phyloP scores from a whole-genome alignment of 805 yeast genomes.

The Starmerella etchellsii region DNA sequence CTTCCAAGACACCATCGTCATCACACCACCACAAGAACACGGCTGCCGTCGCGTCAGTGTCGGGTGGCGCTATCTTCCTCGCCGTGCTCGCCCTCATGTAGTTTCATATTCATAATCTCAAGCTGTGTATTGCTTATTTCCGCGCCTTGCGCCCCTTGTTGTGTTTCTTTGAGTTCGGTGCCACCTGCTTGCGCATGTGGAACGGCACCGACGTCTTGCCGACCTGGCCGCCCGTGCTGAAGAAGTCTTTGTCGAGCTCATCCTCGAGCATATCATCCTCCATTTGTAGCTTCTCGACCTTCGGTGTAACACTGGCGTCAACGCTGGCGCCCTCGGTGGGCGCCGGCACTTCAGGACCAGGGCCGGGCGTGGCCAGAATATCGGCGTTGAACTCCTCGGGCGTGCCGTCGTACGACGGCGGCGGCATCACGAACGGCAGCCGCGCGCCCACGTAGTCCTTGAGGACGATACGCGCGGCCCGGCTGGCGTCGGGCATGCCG shows the following conservation, averaged over 20 bases:
- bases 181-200: constrained; percentile 34
- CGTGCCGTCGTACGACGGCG: constrained; percentile 53
- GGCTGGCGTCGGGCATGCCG: constrained; percentile 90
- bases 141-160: constrained; percentile 47
- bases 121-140: background rate
- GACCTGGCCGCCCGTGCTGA: constrained; percentile 48
- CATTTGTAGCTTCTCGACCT: constrained; percentile 3
- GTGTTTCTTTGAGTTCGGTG: constrained; percentile 39
- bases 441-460: constrained; percentile 94
- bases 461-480: constrained; percentile 83
- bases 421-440: constrained; percentile 72
- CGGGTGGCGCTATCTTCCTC: constrained; percentile 15
- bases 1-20: background rate
- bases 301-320: constrained; percentile 18
- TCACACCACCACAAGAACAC: constrained; percentile 4
- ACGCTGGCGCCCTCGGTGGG: constrained; percentile 38
- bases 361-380: background rate
- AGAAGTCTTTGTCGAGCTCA: constrained; percentile 77
- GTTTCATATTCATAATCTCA: background rate
- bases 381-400: constrained; percentile 50
- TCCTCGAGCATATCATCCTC: constrained; percentile 44
- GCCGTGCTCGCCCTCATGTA: constrained; percentile 15
- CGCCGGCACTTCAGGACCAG: constrained; percentile 47
- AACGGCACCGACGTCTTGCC: constrained; percentile 63
- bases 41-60: constrained; percentile 4